Conservation (phyloP, 2,329 filamentous ascomycete species). For the Hymenoscyphus linearis region DNA sequence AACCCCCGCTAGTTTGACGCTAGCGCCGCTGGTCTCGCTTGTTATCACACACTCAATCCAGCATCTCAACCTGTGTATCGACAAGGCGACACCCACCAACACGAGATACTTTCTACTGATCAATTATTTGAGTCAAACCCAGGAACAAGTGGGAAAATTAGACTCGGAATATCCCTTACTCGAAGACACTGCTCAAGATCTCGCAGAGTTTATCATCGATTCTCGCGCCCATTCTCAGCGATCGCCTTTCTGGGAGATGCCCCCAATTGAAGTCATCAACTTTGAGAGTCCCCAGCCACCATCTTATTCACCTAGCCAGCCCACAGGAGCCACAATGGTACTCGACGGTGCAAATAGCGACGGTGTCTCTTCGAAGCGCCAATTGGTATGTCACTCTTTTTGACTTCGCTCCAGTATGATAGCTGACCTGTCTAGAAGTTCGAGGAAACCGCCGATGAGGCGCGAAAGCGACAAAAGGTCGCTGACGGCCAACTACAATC, state of each 20-base stretch:
- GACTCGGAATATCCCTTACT: slow-evolving; percentile 16
- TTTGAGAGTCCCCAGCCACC: slow-evolving; percentile 1
- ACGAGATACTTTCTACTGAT: slow-evolving; percentile 23
- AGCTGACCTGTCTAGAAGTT: no score
- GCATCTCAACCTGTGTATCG: slow-evolving; percentile 29
- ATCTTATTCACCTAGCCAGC: no score
- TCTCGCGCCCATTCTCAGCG: slow-evolving; percentile 1
- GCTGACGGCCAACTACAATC: neutral
- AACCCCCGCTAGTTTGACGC: slow-evolving; percentile 5
- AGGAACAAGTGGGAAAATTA: slow-evolving; percentile 21
- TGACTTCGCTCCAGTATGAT: no score
- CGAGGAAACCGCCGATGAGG: no score
- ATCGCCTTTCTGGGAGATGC: slow-evolving; percentile 25
- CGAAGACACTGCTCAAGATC: slow-evolving; percentile 20
- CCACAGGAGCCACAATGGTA: no score
- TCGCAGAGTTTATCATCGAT: slow-evolving; percentile 23
- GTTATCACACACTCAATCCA: slow-evolving; percentile 28
- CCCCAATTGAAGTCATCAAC: slow-evolving; percentile 20
- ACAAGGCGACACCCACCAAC: slow-evolving; percentile 12
- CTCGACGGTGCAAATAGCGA: neutral
- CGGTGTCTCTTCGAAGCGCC: neutral
- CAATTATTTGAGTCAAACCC: slow-evolving; percentile 21
- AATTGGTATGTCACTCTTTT: neutral
- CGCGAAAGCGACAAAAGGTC: no score
- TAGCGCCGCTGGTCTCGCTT: slow-evolving; percentile 25